Evolutionary conservation across 2,329 filamentous ascomycete genomes (phyloP), one percentile per base, ranked within the genome.

Genomic region (Claviceps sp.): DNA sequence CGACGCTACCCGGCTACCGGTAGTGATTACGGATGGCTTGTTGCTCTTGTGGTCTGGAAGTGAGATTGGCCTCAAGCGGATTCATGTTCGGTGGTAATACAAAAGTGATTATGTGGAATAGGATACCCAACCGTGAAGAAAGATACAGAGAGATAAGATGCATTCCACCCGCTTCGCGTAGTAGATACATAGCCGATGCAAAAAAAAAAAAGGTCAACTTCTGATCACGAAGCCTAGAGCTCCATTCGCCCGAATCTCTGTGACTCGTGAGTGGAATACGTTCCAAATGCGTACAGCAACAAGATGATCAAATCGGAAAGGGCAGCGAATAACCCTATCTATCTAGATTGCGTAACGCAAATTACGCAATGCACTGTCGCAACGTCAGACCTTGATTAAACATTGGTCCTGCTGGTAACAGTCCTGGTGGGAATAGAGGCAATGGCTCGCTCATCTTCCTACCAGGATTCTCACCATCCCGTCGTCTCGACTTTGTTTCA

Each of bases 61-160:
- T 96, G 53, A 95, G 71, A 61, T 91, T 84, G 58, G 87, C 81
- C 64, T 96, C 90, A 14, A 97, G 75, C 1, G 91, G 91, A 64
- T 97, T 97, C 86, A 95, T 89, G 62, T 97, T 91, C 0, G 91
- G 90, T 5, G 91, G 91, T 65, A 96, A 77, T 19, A 22, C 22
- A 22, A 76, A 73, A 5, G 82, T 75, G 60, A 97, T 96, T 62
- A 86, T 85, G 42, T 84, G 80, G 78, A 96, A 97, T 59, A 85
- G 79, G 50, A 87, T 65, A 16, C 82, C 81, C 26, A 97, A 74
- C 69, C 85, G 96, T 37, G 87, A 64, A 5, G 87, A 87, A 39
- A 94, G 71, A 17, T 73, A 67, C 1, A 93, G 67, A 1, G 87
- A 87, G 10, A 88, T 56, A 0, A 86, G 60, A 64, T 95, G 89